Conservation (phyloP, 805 yeast genomes). For the Teunomyces stri region DNA sequence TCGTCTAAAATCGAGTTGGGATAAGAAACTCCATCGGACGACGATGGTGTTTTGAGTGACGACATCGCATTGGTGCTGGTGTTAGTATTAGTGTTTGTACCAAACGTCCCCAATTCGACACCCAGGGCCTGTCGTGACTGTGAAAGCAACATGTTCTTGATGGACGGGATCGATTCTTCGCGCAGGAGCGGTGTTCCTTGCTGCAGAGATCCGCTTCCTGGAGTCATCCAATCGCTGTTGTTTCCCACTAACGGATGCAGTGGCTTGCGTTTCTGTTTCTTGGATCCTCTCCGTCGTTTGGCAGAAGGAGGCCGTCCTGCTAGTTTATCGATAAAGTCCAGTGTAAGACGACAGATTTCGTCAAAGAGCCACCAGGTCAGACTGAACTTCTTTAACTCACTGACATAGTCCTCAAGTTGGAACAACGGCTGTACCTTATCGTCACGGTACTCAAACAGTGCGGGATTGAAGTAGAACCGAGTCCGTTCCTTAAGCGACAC, state of each 20-base stretch:
- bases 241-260: neutral
- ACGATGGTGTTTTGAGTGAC: neutral
- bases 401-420: slow-evolving; percentile 18
- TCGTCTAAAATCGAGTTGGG: slow-evolving; percentile 4
- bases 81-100: neutral
- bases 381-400: slow-evolving; percentile 18
- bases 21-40: neutral
- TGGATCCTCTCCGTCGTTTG: slow-evolving; percentile 1
- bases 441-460: neutral
- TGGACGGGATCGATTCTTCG: slow-evolving; percentile 9
- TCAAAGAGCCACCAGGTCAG: slow-evolving; percentile 28
- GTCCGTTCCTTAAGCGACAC: slow-evolving; percentile 19
- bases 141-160: slow-evolving; percentile 6
- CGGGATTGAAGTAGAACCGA: slow-evolving; percentile 6
- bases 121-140: neutral
- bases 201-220: neutral
- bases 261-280: neutral
- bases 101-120: neutral
- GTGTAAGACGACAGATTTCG: slow-evolving; percentile 21
- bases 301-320: neutral
- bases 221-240: neutral
- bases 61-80: neutral
- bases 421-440: slow-evolving; percentile 5
- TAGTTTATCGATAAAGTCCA: slow-evolving; percentile 20
- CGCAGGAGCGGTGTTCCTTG: neutral